Percentiles rank a stretch among this genome's conserved stretches.
Evolutionary conservation across 805 yeast species (phyloP).

Genomic region (Yarrowia osloensis): DNA sequence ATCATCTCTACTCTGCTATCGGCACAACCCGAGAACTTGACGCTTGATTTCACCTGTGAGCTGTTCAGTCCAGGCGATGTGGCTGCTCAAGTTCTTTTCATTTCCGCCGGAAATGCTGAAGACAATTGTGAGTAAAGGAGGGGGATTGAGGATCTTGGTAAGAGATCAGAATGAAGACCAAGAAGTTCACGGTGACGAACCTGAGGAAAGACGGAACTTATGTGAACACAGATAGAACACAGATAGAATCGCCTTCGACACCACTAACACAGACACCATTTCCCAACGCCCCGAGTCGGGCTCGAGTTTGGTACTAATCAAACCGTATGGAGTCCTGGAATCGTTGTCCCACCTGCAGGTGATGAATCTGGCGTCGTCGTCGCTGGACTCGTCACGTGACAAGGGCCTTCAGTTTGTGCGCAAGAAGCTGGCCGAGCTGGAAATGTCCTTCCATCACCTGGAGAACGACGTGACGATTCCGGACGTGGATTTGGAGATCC

Average conservation of each 20-base stretch:
- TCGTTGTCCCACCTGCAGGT: constrained; percentile 17
- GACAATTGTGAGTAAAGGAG: constrained; percentile 10
- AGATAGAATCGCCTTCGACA: no score
- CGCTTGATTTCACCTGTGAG: constrained; percentile 3
- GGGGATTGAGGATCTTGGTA: no score
- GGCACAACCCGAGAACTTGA: constrained; percentile 1
- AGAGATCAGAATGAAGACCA: background rate
- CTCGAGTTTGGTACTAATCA: constrained; percentile 24
- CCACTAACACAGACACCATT: constrained; percentile 6
- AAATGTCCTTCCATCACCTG: constrained; percentile 64
- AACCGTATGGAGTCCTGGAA: constrained; percentile 32
- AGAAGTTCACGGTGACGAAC: no score
- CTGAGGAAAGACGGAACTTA: no score
- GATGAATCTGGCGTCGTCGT: constrained; percentile 26
- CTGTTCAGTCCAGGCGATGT: background rate
- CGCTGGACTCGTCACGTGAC: constrained; percentile 30
- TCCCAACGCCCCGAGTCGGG: constrained; percentile 18
- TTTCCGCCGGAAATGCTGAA: background rate
- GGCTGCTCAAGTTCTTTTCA: constrained; percentile 16
- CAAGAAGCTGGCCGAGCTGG: constrained; percentile 67
- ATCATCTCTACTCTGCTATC: constrained; percentile 14
- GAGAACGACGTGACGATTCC: constrained; percentile 72
- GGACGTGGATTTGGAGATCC: constrained; percentile 55
- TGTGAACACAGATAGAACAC: no score
- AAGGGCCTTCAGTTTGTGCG: constrained; percentile 51